Conservation (phyloP, 192 early-diverging fungal genomes). For the Linnemannia exigua region DNA sequence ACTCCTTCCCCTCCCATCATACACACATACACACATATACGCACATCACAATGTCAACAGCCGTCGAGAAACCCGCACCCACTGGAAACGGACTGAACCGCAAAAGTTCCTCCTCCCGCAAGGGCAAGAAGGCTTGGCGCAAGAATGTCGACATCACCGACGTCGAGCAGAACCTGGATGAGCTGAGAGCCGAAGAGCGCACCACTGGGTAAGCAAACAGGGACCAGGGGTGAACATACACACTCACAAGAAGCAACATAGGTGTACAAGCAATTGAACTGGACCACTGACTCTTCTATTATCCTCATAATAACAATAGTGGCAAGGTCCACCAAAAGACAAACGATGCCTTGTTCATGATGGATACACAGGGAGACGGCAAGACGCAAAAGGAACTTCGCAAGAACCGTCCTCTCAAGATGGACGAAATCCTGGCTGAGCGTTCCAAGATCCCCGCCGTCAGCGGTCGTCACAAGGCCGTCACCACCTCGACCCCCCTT, state of each 20-base stretch:
- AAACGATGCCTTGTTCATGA: constrained; percentile 74
- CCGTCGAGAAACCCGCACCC: constrained; percentile 65
- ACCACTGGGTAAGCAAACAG: constrained; percentile 68
- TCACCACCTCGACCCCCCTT: constrained; percentile 10
- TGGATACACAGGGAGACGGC: constrained; percentile 77
- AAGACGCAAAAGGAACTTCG: constrained; percentile 60
- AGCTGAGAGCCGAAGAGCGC: constrained; percentile 79
- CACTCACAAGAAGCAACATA: neutral
- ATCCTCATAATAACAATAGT: constrained; percentile 41
- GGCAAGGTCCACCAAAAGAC: constrained; percentile 63
- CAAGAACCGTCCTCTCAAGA: constrained; percentile 71
- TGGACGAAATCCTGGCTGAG: constrained; percentile 88
- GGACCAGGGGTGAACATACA: neutral
- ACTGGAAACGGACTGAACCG: constrained; percentile 53
- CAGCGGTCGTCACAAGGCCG: constrained; percentile 27
- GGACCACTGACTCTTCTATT: constrained; percentile 33
- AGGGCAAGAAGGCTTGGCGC: constrained; percentile 94
- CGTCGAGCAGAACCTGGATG: constrained; percentile 82
- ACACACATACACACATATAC: neutral
- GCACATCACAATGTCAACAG: constrained; percentile 35
- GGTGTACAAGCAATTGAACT: constrained; percentile 14
- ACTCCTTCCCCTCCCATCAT: neutral
- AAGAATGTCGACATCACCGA: constrained; percentile 90
- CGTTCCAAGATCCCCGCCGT: constrained; percentile 77
- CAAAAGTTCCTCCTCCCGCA: constrained; percentile 67